Conservation (phyloP, 306 rosid genomes). For the Vigna reflexopilosa region DNA sequence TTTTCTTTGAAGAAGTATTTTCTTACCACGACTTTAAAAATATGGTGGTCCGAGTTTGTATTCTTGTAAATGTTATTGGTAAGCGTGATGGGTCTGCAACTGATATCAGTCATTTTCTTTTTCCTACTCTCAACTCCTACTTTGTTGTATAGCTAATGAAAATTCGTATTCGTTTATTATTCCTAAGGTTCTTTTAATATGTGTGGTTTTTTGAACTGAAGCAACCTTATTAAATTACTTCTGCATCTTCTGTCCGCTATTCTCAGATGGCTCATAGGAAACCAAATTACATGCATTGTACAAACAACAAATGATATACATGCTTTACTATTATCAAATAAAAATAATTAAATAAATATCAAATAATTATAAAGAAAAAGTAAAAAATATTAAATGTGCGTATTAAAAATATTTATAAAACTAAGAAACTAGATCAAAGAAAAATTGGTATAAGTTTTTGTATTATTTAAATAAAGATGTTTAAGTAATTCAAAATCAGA, state of each 20-base stretch:
- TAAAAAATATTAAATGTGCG: too few relatives aligned
- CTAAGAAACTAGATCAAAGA: too few relatives aligned
- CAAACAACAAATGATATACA: neutral
- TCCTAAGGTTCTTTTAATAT: neutral
- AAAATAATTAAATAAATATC: too few relatives aligned
- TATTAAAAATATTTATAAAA: too few relatives aligned
- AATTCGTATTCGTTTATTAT: constrained; percentile 2
- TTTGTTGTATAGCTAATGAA: constrained; percentile 7
- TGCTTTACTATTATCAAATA: neutral
- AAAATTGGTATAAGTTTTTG: too few relatives aligned
- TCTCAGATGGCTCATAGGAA: neutral
- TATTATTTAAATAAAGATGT: too few relatives aligned
- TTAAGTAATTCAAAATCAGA: too few relatives aligned
- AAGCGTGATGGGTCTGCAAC: constrained; percentile 1
- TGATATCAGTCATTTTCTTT: neutral
- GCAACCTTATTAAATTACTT: neutral
- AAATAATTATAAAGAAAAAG: too few relatives aligned
- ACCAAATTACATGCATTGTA: neutral
- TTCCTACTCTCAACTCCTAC: constrained; percentile 11
- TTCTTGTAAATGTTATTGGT: constrained; percentile 3
- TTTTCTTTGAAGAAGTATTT: constrained; percentile 3
- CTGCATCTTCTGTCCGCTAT: neutral
- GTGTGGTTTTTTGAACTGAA: neutral
- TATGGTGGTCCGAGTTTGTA: neutral
- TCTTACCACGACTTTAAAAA: neutral